Evolutionary conservation across 1,284 basidiomycete species (phyloP).

Genomic region (Tilletiaria anomala): DNA sequence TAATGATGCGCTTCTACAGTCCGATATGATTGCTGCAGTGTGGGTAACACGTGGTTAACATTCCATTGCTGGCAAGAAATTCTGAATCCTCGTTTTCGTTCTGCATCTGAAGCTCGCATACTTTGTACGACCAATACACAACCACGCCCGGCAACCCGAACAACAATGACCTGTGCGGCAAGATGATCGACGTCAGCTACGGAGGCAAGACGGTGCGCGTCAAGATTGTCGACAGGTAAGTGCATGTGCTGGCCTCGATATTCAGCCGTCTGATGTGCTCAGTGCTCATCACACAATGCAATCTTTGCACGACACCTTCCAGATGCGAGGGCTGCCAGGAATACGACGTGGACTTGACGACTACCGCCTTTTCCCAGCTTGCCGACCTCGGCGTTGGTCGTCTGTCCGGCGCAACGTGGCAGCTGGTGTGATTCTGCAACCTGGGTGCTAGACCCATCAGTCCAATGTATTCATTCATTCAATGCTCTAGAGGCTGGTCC

Average conservation of each 20-base stretch:
- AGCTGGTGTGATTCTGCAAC: constrained; percentile 7
- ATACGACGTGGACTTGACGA: constrained; percentile 24
- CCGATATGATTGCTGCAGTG: background rate
- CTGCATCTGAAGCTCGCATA: too few species aligned
- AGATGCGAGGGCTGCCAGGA: constrained; percentile 21
- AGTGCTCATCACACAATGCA: too few species aligned
- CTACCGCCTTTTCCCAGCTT: constrained; percentile 18
- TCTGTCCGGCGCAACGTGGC: constrained; percentile 18
- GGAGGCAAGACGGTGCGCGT: constrained; percentile 23
- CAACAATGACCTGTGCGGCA: constrained; percentile 26
- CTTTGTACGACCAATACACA: too few species aligned
- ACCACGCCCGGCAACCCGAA: constrained; percentile 34
- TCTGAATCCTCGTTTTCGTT: too few species aligned
- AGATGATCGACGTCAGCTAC: constrained; percentile 26
- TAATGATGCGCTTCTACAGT: too few species aligned
- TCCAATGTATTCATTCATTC: too few species aligned
- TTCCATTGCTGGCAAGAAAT: too few species aligned
- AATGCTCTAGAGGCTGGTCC: too few species aligned
- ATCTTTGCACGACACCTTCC: too few species aligned
- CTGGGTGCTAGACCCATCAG: background rate
- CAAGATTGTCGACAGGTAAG: constrained; percentile 23
- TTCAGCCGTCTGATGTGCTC: too few species aligned
- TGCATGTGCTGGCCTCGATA: too few species aligned
- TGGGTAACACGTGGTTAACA: too few species aligned
- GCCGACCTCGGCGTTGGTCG: constrained; percentile 14